Evolutionary conservation across 345 rosid genomes (phyloP), one percentile per base, ranked within the genome.

Genomic region (Hibiscus tridactylites): DNA sequence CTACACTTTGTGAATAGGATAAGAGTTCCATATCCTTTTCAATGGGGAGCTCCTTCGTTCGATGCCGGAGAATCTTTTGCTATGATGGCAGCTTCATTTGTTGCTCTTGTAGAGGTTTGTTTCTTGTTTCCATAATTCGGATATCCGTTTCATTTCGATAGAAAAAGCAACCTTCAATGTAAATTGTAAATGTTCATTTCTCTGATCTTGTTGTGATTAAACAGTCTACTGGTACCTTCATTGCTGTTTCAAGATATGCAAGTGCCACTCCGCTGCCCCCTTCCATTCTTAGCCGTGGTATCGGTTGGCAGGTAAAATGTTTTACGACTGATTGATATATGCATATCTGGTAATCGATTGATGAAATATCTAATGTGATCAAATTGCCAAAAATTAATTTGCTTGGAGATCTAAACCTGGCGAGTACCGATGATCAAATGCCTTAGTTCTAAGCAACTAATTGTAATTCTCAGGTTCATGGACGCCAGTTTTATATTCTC

Each of bases 41-140:
- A 94, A 80, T 94, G 97, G 98, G 98, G 98, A 80, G 89, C 98
- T 73, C 98, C 98, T 61, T 84, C 95, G 28, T 94, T 94, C 73
- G 88, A 94, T 79, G 98, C 98, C 0, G 98, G 98, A 76, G 98
- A 94, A 84, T 78, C 96, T 58, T 94, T 94, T 65, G 98, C 97
- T 60, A 94, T 94, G 98, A 94, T 94, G 98, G 86, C 89, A 74
- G 66, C 85, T 82, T 94, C 98, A 50, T 91, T 94, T 71, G 96
- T 90, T 39, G 85, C 97, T n/a, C 93, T 94, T 66, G 91, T 90
- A 47, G 98, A 94, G 98, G 98, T 87, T 72, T 65, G 75, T 72
- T 63, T 29, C 59, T 39, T 54, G 5, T 71, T 19, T 63, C 74
- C 53, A 60, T 28, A 53, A 56, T 42, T 39, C 7, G 7, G 10